A percentile compares a stretch with the other conserved stretches of the same genome.
phyloP scores from a whole-genome alignment of 768 basidiomycete genomes.

The Inosperma sp. region DNA sequence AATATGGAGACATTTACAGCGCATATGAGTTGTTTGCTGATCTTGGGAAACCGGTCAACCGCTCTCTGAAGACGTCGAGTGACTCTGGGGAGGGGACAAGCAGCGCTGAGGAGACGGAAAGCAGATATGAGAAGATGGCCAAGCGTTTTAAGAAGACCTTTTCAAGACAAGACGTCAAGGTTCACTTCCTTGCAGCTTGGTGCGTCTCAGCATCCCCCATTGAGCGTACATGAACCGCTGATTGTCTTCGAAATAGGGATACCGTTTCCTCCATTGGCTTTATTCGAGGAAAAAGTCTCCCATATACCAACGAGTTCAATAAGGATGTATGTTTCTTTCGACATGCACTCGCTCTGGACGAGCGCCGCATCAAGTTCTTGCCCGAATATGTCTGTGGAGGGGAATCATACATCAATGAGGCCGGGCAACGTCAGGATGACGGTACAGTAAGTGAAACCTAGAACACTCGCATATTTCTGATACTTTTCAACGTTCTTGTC shows the following conservation, averaged over 20 bases:
- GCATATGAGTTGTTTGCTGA: conserved; percentile 2
- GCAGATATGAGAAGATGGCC: neutral
- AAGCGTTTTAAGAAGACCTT: conserved; percentile 2
- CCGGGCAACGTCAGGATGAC: too few relatives aligned
- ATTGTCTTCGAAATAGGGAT: conserved; percentile 21
- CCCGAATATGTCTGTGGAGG: conserved; percentile 24
- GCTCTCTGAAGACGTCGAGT: neutral
- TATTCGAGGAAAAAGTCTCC: conserved; percentile 16
- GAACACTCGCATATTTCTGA: too few relatives aligned
- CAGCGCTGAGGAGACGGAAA: neutral
- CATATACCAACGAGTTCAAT: conserved; percentile 15
- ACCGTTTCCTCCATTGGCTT: conserved; percentile 33
- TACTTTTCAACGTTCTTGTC: neutral
- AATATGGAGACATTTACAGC: neutral
- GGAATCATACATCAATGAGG: too few relatives aligned
- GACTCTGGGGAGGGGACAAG: too few relatives aligned
- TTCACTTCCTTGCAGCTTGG: conserved; percentile 6
- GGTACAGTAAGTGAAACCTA: too few relatives aligned
- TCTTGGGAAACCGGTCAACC: too few relatives aligned
- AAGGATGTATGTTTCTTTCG: conserved; percentile 29
- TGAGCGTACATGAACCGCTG: too few relatives aligned
- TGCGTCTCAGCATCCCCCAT: too few relatives aligned
- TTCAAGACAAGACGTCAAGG: neutral
- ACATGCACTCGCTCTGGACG: conserved; percentile 33
- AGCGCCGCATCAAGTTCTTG: conserved; percentile 34